phyloP scores from a whole-genome alignment of 2,329 filamentous ascomycete genomes.

The Chaetomiaceae sp. region DNA sequence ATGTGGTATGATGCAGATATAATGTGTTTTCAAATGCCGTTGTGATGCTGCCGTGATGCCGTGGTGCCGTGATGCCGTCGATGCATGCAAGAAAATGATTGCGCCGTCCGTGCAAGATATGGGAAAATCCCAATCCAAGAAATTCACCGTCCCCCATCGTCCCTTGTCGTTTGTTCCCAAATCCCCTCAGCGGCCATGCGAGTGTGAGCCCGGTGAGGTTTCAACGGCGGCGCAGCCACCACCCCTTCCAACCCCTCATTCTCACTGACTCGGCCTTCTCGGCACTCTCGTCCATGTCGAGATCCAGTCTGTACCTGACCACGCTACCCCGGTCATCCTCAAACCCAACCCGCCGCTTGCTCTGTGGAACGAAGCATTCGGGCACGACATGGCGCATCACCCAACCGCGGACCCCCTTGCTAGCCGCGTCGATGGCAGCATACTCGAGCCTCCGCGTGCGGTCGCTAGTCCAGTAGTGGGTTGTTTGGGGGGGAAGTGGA shows the following conservation, averaged over 20 bases:
- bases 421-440: constrained; percentile 61
- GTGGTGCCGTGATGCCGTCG: constrained; percentile 9
- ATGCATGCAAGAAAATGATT: constrained; percentile 9
- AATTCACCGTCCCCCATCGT: background rate
- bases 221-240: constrained; percentile 25
- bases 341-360: constrained; percentile 49
- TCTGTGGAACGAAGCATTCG: constrained; percentile 54
- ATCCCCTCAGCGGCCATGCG: too few relatives aligned
- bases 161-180: too few relatives aligned
- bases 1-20: constrained; percentile 11
- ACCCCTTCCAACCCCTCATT: constrained; percentile 19
- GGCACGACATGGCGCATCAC: constrained; percentile 54
- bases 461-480: constrained; percentile 65
- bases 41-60: too few relatives aligned
- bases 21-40: constrained; percentile 7
- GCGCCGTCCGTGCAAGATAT: constrained; percentile 15
- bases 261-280: constrained; percentile 21
- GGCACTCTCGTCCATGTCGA: constrained; percentile 43
- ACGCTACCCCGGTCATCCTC: constrained; percentile 62
- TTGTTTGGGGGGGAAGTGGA: constrained; percentile 52
- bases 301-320: constrained; percentile 55
- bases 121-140: background rate
- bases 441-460: constrained; percentile 60
- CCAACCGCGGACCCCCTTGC: constrained; percentile 57
- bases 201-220: too few relatives aligned